Conservation (phyloP, 2,329 filamentous ascomycete genomes). For the Talaromyces sp. region DNA sequence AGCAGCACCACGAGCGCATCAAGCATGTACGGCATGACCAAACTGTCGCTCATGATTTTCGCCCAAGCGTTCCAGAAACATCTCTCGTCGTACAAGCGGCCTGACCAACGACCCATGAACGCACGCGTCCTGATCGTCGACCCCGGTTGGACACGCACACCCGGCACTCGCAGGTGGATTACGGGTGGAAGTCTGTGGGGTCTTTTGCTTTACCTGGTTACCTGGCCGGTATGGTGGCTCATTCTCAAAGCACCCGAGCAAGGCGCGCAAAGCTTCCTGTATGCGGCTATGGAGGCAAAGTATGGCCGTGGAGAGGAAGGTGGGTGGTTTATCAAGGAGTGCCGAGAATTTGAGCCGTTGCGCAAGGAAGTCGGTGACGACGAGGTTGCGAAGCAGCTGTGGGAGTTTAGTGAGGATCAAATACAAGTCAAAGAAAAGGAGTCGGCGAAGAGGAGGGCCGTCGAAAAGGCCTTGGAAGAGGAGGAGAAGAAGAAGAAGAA, state of each 20-base stretch:
- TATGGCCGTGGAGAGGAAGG: conserved; percentile 59
- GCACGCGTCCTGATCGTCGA: conserved; percentile 82
- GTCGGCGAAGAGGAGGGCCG: conserved; percentile 60
- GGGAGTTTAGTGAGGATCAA: conserved; percentile 82
- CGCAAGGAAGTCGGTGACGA: conserved; percentile 75
- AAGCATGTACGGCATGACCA: conserved; percentile 59
- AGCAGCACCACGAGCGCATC: conserved; percentile 19
- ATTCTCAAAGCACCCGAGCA: conserved; percentile 78
- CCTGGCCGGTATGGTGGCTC: conserved; percentile 81
- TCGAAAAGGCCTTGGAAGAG: conserved; percentile 53
- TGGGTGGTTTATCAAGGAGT: conserved; percentile 82
- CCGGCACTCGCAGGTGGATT: conserved; percentile 82
- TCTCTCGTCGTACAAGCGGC: conserved; percentile 75
- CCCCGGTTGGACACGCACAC: conserved; percentile 78
- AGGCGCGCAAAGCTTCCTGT: conserved; percentile 82
- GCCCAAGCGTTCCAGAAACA: conserved; percentile 90
- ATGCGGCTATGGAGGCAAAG: conserved; percentile 73
- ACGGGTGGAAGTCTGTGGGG: conserved; percentile 80
- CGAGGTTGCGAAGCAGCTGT: conserved; percentile 74
- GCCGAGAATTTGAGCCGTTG: conserved; percentile 68
- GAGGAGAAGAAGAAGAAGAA: conserved; percentile 11
- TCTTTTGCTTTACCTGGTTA: conserved; percentile 68
- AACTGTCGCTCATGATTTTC: conserved; percentile 81
- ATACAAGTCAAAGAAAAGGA: conserved; percentile 79
- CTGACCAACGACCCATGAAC: conserved; percentile 77